Percentiles rank a stretch among this genome's conserved stretches.
These are phyloP conservation scores for Eragrostis tef DNA, from an alignment of 202 grass and related monocot species.

Conservation along the genomic window DNA sequence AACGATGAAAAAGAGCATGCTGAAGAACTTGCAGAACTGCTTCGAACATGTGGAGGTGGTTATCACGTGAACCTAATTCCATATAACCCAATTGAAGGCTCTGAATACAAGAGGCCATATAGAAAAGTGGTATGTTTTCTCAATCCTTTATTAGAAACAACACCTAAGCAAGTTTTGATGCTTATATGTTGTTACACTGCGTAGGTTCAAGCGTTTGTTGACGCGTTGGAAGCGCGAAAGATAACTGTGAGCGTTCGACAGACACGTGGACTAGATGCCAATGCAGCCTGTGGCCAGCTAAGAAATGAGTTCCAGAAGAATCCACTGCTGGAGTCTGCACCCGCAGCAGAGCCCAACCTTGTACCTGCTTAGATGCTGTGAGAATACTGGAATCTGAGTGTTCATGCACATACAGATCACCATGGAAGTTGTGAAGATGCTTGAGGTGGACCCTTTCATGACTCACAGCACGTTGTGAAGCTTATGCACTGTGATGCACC, in stretches of 20 bases:
- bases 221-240: constrained; percentile 66
- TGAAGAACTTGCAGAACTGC: constrained; percentile 66
- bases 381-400: not conserved
- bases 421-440: not conserved
- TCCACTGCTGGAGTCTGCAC: constrained; percentile 52
- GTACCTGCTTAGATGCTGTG: constrained; percentile 43
- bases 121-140: constrained; percentile 72
- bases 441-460: not conserved
- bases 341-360: constrained; percentile 34
- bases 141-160: not conserved
- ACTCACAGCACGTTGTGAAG: not conserved
- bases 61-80: constrained; percentile 95
- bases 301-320: constrained; percentile 90
- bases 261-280: constrained; percentile 88
- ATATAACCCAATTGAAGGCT: constrained; percentile 88
- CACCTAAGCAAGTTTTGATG: constrained; percentile 29
- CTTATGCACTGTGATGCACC: not conserved
- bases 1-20: constrained; percentile 82
- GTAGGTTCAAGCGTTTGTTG: constrained; percentile 76
- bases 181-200: not conserved
- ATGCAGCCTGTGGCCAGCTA: constrained; percentile 90
- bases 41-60: constrained; percentile 67
- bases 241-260: constrained; percentile 84
- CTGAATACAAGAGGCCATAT: constrained; percentile 92
- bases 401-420: constrained; percentile 17